These are phyloP conservation scores for Cenococcum geophilum DNA, from an alignment of 495 filamentous ascomycete species.

Conservation along the genomic window DNA sequence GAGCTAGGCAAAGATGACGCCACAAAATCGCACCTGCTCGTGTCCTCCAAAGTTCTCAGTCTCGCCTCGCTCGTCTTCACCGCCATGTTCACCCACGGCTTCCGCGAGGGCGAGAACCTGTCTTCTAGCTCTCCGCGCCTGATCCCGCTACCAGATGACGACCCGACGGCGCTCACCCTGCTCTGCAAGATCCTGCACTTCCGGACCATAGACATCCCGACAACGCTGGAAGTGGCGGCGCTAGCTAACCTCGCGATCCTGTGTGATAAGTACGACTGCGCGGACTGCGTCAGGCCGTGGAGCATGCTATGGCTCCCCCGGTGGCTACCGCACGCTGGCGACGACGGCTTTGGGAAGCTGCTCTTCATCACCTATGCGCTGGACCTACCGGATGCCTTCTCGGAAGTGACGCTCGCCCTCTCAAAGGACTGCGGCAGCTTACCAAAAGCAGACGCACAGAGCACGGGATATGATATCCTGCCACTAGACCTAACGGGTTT, in stretches of 20 bases:
- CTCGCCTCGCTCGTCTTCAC: background rate
- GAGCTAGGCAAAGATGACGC: background rate
- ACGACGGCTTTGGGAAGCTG: background rate
- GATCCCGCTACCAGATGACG: background rate
- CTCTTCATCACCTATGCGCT: conserved; percentile 1
- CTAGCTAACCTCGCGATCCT: background rate
- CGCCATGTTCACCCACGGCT: conserved; percentile 3
- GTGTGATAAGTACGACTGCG: conserved; percentile 2
- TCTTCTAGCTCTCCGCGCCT: background rate
- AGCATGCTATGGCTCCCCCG: background rate
- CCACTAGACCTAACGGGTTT: background rate
- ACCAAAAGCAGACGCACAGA: background rate
- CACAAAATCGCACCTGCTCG: background rate
- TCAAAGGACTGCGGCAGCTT: background rate
- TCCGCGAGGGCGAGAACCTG: background rate
- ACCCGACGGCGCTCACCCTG: background rate
- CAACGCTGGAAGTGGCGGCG: background rate
- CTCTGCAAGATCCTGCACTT: conserved; percentile 3
- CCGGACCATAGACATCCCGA: background rate
- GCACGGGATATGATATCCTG: background rate
- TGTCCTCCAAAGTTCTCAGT: conserved; percentile 4
- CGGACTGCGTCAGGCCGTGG: background rate
- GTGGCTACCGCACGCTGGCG: background rate
- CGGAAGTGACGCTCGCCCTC: background rate
- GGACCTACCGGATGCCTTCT: background rate